Conservation (phyloP, 192 early-diverging fungal species). For the Fimicolochytrium jonesii region DNA sequence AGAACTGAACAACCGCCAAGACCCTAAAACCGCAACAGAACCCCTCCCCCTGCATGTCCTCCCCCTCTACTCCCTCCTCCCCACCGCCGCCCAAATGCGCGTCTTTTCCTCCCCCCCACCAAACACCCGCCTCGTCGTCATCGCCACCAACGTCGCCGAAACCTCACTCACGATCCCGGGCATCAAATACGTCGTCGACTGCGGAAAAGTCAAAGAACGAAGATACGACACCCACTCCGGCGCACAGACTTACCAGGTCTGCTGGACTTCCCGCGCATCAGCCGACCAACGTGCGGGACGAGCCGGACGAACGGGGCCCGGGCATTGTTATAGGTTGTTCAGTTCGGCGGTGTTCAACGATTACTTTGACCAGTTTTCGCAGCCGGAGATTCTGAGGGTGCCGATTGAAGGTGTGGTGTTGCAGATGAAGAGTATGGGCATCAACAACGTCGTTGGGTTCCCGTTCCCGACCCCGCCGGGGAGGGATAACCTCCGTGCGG, state of each 20-base stretch:
- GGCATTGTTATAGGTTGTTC: slow-evolving; percentile 95
- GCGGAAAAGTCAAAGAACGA: slow-evolving; percentile 88
- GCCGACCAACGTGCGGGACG: slow-evolving; percentile 95
- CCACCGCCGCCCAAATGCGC: slow-evolving; percentile 83
- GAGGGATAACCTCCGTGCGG: slow-evolving; percentile 62
- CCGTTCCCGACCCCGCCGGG: slow-evolving; percentile 96
- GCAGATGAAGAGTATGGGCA: slow-evolving; percentile 97
- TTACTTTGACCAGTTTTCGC: slow-evolving; percentile 79
- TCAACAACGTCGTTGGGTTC: slow-evolving; percentile 91
- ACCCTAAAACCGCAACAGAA: no score
- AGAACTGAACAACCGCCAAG: no score
- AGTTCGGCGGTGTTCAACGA: slow-evolving; percentile 90
- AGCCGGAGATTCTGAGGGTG: slow-evolving; percentile 88
- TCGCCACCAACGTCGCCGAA: slow-evolving; percentile 99
- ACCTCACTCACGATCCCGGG: slow-evolving; percentile 96
- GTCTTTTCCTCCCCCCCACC: slow-evolving; percentile 87
- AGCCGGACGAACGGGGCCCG: slow-evolving; percentile 92
- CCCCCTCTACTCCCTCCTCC: slow-evolving; percentile 94
- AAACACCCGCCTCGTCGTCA: slow-evolving; percentile 84
- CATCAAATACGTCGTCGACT: slow-evolving; percentile 92
- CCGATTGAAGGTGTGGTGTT: slow-evolving; percentile 96
- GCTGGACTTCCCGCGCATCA: slow-evolving; percentile 92
- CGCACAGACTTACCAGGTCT: slow-evolving; percentile 83
- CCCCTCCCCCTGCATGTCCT: slow-evolving; percentile 78
- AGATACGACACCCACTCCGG: slow-evolving; percentile 79